These are phyloP conservation scores for Nannizzia gypsea DNA, from an alignment of 2,329 filamentous ascomycete species.

Conservation along the genomic window DNA sequence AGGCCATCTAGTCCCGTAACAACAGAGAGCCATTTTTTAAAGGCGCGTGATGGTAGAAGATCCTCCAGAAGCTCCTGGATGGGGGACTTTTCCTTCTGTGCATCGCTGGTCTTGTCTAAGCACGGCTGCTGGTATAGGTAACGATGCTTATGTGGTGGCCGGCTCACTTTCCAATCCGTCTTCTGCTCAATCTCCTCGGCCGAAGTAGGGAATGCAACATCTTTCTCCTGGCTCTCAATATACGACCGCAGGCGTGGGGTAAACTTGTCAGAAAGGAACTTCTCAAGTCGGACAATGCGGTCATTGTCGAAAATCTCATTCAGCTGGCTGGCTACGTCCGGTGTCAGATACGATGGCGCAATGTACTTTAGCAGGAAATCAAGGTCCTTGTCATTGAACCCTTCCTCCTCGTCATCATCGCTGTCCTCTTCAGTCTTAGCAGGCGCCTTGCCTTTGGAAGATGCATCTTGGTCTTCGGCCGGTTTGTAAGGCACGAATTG, in stretches of 20 bases:
- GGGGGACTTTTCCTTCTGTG: constrained; percentile 38
- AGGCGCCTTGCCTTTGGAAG: constrained; percentile 23
- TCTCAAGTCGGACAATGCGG: constrained; percentile 69
- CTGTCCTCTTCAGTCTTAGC: constrained; percentile 27
- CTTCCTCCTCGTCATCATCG: constrained; percentile 32
- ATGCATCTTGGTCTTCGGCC: constrained; percentile 19
- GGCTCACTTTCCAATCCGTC: constrained; percentile 61
- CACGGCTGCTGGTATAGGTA: constrained; percentile 64
- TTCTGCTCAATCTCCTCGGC: constrained; percentile 48
- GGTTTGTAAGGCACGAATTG: constrained; percentile 38
- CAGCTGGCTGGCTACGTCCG: constrained; percentile 77
- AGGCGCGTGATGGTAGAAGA: constrained; percentile 71
- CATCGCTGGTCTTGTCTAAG: constrained; percentile 21
- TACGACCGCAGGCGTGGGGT: constrained; percentile 57
- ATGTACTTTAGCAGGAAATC: constrained; percentile 87
- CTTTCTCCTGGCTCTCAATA: constrained; percentile 53
- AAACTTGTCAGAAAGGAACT: constrained; percentile 70
- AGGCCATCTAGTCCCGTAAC: constrained; percentile 60
- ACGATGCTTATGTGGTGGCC: constrained; percentile 88
- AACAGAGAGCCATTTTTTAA: constrained; percentile 78
- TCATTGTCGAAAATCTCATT: constrained; percentile 68
- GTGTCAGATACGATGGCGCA: constrained; percentile 78
- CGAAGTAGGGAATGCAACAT: constrained; percentile 31
- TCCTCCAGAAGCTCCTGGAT: constrained; percentile 69
- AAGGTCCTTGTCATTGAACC: constrained; percentile 66